Evolutionary conservation across 2,329 filamentous ascomycete genomes (phyloP).

Genomic region (Magnaporthiopsis incrustans): DNA sequence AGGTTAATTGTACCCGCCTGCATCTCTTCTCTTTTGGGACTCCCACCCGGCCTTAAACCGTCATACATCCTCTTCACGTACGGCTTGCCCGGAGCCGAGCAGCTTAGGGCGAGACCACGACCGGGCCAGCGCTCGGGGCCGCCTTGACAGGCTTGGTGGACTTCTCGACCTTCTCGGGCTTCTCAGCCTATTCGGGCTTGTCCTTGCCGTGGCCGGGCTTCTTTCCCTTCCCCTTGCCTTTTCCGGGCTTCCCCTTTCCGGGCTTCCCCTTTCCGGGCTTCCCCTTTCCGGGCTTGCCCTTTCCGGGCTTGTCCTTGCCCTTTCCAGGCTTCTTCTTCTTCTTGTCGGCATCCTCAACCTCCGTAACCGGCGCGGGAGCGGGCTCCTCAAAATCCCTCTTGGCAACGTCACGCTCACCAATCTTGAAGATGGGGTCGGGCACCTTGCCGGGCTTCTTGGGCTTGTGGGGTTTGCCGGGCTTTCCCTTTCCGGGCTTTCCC

Average conservation of each 20-base stretch:
- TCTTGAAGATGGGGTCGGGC: slow-evolving; percentile 1
- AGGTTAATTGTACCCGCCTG: neutral
- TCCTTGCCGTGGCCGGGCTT: neutral
- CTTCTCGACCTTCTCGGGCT: neutral
- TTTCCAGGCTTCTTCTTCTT: slow-evolving; percentile 1
- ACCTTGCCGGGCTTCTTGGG: neutral
- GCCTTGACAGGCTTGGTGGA: neutral
- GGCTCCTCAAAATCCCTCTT: neutral
- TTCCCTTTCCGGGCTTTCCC: neutral
- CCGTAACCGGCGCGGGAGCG: neutral
- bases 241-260: neutral
- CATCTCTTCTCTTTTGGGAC: neutral
- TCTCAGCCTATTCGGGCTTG: slow-evolving; percentile 1
- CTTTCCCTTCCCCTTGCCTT: neutral
- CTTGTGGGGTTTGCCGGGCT: slow-evolving; percentile 1
- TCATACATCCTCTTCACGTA: neutral
- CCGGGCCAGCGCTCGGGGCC: neutral
- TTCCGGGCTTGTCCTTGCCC: neutral
- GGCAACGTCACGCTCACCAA: neutral
- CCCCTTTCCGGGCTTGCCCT: neutral
- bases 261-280: neutral
- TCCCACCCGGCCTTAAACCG: neutral
- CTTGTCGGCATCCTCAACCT: slow-evolving; percentile 1
- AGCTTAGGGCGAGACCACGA: neutral
- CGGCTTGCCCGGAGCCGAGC: neutral